A percentile compares a stretch with the other conserved stretches of the same genome.
Evolutionary conservation across 805 yeast species (phyloP).

Genomic region (Saturnispora halmiae): DNA sequence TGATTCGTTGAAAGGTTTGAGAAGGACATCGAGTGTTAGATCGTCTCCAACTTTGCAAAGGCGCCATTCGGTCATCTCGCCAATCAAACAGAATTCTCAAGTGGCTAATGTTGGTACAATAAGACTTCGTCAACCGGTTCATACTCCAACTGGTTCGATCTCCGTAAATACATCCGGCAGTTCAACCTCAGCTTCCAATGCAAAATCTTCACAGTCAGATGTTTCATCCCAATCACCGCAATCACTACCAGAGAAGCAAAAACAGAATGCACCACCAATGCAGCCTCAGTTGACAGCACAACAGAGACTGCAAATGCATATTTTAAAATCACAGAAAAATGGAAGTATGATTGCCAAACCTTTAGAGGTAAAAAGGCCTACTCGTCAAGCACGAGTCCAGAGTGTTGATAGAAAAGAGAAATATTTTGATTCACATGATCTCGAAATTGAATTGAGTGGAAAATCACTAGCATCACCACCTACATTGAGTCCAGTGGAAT

Average conservation of each 20-base stretch:
- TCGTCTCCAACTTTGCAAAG: slow-evolving; percentile 7
- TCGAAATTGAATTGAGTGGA: not conserved
- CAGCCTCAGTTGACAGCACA: slow-evolving; percentile 24
- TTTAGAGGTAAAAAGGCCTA: slow-evolving; percentile 20
- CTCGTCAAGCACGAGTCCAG: too few species aligned
- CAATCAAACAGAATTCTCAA: not conserved
- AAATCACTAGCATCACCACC: not conserved
- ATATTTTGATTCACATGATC: not conserved
- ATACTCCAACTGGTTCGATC: not conserved
- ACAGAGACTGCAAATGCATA: slow-evolving; percentile 30
- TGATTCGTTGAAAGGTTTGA: not conserved
- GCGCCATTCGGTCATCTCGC: slow-evolving; percentile 2
- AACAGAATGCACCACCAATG: too few species aligned
- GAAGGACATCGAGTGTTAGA: not conserved
- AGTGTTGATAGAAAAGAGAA: too few species aligned
- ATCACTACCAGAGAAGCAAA: too few species aligned
- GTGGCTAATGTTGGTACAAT: not conserved
- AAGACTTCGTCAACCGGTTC: not conserved
- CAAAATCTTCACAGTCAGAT: too few species aligned
- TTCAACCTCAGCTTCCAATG: too few species aligned
- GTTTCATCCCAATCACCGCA: too few species aligned
- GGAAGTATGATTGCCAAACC: slow-evolving; percentile 27
- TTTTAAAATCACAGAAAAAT: slow-evolving; percentile 24
- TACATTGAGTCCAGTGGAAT: not conserved
- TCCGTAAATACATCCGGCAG: too few species aligned